phyloP scores from a whole-genome alignment of 2,329 filamentous ascomycete genomes.

The Iodosphaeria phyllophila region DNA sequence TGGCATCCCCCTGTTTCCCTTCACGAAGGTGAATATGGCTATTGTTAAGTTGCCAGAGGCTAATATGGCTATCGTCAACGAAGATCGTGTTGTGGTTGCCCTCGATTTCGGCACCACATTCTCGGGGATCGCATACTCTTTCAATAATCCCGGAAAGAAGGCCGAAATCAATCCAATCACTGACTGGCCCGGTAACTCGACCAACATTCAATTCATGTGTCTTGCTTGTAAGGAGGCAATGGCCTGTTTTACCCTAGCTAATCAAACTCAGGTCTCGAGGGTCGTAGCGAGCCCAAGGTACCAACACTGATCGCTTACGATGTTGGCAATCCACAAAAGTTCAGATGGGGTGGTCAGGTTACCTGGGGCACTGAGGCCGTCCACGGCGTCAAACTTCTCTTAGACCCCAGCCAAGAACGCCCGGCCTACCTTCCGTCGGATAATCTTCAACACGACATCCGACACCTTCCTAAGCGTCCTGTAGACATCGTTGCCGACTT shows the following conservation, averaged over 20 bases:
- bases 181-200: constrained; percentile 3
- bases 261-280: no score
- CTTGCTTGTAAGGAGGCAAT: no score
- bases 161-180: constrained; percentile 1
- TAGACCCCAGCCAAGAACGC: constrained; percentile 1
- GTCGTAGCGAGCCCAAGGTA: constrained; percentile 1
- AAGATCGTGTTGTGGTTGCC: constrained; percentile 1
- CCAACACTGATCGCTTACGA: constrained; percentile 1
- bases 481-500: constrained; percentile 1
- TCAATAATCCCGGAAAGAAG: constrained; percentile 2
- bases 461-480: constrained; percentile 1
- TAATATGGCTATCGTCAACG: no score
- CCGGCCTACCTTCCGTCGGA: constrained; percentile 1
- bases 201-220: not conserved
- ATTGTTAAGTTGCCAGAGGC: no score
- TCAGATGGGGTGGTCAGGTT: constrained; percentile 1
- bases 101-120: constrained; percentile 2
- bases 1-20: no score
- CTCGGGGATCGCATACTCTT: constrained; percentile 2
- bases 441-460: not conserved
- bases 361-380: not conserved
- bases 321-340: not conserved
- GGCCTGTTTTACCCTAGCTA: no score
- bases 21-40: no score
- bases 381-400: not conserved